Conservation (phyloP, 1,139 yeast species). For the Kodamaea anthophila region DNA sequence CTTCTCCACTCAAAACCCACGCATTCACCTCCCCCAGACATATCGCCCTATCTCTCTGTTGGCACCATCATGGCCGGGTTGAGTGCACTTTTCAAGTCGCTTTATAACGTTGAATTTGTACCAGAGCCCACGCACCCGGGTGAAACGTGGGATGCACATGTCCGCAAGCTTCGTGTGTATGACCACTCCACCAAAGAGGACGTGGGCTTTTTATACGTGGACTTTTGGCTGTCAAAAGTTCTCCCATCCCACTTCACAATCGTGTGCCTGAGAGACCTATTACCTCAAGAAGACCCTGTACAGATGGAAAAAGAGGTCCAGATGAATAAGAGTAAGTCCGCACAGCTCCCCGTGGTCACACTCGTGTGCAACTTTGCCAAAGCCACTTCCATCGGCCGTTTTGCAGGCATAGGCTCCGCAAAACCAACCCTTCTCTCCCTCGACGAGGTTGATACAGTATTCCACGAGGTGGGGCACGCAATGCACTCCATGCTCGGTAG, state of each 20-base stretch:
- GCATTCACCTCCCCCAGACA: constrained; percentile 10
- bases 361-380: constrained; percentile 78
- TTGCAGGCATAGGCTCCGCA: constrained; percentile 21
- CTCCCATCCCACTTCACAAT: constrained; percentile 93
- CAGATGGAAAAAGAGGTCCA: constrained; percentile 40
- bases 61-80: constrained; percentile 87
- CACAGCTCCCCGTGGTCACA: constrained; percentile 86
- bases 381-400: constrained; percentile 21
- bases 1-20: constrained; percentile 22
- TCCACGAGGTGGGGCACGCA: constrained; percentile 99
- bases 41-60: constrained; percentile 59
- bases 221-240: constrained; percentile 43
- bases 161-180: constrained; percentile 67
- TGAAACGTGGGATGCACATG: constrained; percentile 86
- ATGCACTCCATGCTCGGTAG: constrained; percentile 96
- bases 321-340: constrained; percentile 41
- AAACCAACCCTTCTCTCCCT: constrained; percentile 50
- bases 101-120: constrained; percentile 71
- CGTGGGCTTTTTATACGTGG: constrained; percentile 38
- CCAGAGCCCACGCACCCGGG: constrained; percentile 63
- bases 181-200: constrained; percentile 22
- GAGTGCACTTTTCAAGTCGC: constrained; percentile 57
- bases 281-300: constrained; percentile 16
- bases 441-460: constrained; percentile 84
- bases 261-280: constrained; percentile 71